Percentiles rank a stretch among this genome's conserved stretches.
These are phyloP conservation scores for Dichotomopilus funicola DNA, from an alignment of 2,329 filamentous ascomycete species.

Conservation along the genomic window DNA sequence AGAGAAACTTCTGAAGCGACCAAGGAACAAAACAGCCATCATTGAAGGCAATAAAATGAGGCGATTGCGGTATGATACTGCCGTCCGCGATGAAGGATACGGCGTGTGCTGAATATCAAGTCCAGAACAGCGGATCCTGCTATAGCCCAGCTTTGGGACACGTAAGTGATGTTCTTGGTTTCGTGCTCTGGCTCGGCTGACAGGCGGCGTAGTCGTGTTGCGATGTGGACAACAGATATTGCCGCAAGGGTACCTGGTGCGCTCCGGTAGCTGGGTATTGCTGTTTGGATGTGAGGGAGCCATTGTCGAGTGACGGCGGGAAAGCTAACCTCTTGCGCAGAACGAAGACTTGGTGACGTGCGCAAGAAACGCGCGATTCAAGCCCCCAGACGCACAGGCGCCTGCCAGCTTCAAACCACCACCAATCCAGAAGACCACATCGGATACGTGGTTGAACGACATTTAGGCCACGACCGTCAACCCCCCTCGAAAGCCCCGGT, in stretches of 20 bases:
- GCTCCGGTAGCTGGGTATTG: constrained; percentile 35
- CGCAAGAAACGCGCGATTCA: constrained; percentile 24
- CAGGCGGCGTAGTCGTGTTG: constrained; percentile 30
- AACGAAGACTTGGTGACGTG: constrained; percentile 31
- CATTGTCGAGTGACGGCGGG: neutral
- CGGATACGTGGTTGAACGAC: no score
- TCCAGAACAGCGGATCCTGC: constrained; percentile 27
- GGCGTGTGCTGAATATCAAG: neutral
- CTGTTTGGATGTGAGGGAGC: constrained; percentile 30
- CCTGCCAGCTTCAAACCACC: neutral
- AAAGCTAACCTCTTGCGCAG: constrained; percentile 22
- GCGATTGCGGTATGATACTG: no score
- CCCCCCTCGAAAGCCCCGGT: no score
- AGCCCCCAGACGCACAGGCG: neutral
- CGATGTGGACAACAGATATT: constrained; percentile 30
- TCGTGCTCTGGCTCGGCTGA: neutral
- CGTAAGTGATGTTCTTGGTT: constrained; percentile 20
- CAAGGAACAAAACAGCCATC: no score
- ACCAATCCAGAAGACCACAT: neutral
- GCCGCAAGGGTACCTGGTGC: constrained; percentile 31
- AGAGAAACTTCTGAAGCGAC: no score
- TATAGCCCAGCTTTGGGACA: constrained; percentile 31
- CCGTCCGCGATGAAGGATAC: no score
- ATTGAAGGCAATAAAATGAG: no score
- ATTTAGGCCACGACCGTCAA: no score